phyloP scores from a whole-genome alignment of 768 basidiomycete genomes.

The Chalciporus pseudorubinellus region DNA sequence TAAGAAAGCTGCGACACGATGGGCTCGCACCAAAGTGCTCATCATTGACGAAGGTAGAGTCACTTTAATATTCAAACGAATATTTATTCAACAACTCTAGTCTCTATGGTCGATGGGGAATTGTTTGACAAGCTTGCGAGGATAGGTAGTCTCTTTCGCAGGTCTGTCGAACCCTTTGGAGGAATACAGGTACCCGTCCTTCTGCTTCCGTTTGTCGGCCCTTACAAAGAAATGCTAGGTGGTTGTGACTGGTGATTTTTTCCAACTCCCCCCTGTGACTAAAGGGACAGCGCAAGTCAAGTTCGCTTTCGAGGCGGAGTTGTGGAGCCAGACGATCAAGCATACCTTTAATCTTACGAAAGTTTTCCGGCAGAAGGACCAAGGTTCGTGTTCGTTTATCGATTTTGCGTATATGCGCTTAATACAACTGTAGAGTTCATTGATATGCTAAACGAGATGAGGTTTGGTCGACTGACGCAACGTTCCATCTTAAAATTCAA shows the following conservation, averaged over 20 bases:
- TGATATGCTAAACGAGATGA: slow-evolving; percentile 98
- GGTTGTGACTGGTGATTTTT: slow-evolving; percentile 95
- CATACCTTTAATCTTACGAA: slow-evolving; percentile 90
- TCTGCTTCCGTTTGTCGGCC: neutral
- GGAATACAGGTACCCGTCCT: slow-evolving; percentile 73
- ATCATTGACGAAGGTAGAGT: slow-evolving; percentile 76
- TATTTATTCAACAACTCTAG: slow-evolving; percentile 39
- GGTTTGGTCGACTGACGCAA: slow-evolving; percentile 71
- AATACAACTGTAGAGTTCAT: slow-evolving; percentile 65
- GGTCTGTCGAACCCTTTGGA: slow-evolving; percentile 74
- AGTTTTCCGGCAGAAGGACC: slow-evolving; percentile 93
- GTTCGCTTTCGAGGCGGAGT: slow-evolving; percentile 88
- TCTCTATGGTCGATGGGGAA: slow-evolving; percentile 96
- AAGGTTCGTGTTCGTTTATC: slow-evolving; percentile 48
- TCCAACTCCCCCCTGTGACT: slow-evolving; percentile 91
- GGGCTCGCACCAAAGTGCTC: slow-evolving; percentile 81
- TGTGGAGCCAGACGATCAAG: slow-evolving; percentile 72
- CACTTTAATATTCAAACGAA: neutral
- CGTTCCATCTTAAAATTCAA: slow-evolving; percentile 71
- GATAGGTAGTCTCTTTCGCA: slow-evolving; percentile 65
- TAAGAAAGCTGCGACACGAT: slow-evolving; percentile 76
- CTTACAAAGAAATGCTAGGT: slow-evolving; percentile 44
- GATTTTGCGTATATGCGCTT: slow-evolving; percentile 1
- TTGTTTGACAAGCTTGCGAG: slow-evolving; percentile 86
- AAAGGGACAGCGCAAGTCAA: slow-evolving; percentile 60